These are phyloP conservation scores for Fusarium pseudocircinatum DNA, from an alignment of 2,329 filamentous ascomycete species.

Conservation along the genomic window DNA sequence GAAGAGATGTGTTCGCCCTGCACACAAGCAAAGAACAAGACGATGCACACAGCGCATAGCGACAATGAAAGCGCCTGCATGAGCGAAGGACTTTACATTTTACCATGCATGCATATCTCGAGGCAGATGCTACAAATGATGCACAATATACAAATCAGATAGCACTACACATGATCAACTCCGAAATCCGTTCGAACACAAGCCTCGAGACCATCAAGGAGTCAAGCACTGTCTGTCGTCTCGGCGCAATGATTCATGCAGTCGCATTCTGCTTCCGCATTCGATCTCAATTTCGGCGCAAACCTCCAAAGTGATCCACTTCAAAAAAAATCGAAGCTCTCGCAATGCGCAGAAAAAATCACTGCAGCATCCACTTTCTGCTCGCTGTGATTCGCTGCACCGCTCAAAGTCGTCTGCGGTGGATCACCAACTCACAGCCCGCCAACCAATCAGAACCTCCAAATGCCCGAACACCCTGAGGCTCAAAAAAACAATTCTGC, in stretches of 20 bases:
- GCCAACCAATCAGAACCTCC: neutral
- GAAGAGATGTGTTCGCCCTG: too few species aligned
- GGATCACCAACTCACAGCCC: neutral
- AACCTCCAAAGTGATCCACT: neutral
- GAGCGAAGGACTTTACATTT: neutral
- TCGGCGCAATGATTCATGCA: slow-evolving; percentile 17
- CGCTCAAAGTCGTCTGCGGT: slow-evolving; percentile 6
- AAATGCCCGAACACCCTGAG: too few species aligned
- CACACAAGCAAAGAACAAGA: rapidly evolving
- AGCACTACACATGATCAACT: neutral
- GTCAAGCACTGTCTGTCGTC: neutral
- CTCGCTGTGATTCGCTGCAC: neutral
- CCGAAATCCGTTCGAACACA: neutral
- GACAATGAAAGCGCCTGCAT: neutral
- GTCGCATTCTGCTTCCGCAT: neutral
- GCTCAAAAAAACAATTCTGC: slow-evolving; percentile 36
- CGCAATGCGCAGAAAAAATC: neutral
- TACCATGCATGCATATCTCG: neutral
- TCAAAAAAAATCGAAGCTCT: neutral
- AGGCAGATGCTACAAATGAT: too few species aligned
- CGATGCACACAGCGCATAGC: rapidly evolving
- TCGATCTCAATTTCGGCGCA: neutral
- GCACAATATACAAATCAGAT: neutral
- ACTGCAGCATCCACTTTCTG: slow-evolving; percentile 5
- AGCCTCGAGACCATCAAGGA: neutral